Conservation (phyloP, 2,329 filamentous ascomycete genomes). For the Fusarium napiforme region DNA sequence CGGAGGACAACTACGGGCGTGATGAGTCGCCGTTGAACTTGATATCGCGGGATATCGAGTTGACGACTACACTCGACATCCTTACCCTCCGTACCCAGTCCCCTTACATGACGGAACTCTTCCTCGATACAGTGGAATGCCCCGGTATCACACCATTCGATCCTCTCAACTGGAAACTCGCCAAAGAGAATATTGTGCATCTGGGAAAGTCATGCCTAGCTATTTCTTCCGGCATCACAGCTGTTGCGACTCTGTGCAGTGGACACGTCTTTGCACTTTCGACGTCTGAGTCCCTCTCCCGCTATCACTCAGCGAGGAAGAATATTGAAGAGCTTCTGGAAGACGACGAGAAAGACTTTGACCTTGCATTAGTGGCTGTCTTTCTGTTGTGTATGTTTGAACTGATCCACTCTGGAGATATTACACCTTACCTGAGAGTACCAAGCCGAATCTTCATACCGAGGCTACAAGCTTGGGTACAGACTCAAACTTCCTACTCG, state of each 20-base stretch:
- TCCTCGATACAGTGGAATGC: neutral
- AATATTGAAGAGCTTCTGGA: neutral
- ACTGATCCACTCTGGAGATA: neutral
- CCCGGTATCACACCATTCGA: neutral
- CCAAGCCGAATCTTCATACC: fast-evolving
- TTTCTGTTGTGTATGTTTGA: neutral
- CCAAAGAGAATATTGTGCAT: neutral
- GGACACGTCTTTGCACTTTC: neutral
- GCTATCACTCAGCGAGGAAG: neutral
- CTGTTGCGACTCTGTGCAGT: neutral
- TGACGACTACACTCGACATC: neutral
- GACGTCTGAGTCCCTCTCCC: neutral
- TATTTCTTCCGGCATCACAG: neutral
- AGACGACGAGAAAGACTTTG: neutral
- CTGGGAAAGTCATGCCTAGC: neutral
- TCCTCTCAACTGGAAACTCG: neutral
- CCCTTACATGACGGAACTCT: neutral
- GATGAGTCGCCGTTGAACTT: neutral
- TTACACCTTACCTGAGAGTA: neutral
- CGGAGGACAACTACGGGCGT: neutral
- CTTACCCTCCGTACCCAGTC: neutral
- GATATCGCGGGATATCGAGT: neutral
- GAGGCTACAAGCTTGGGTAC: neutral
- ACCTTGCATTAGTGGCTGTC: fast-evolving
- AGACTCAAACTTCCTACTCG: neutral